A percentile compares a stretch with the other conserved stretches of the same genome.
Conservation (phyloP, 164 flowering plant species). For the Amborella trichopoda region DNA sequence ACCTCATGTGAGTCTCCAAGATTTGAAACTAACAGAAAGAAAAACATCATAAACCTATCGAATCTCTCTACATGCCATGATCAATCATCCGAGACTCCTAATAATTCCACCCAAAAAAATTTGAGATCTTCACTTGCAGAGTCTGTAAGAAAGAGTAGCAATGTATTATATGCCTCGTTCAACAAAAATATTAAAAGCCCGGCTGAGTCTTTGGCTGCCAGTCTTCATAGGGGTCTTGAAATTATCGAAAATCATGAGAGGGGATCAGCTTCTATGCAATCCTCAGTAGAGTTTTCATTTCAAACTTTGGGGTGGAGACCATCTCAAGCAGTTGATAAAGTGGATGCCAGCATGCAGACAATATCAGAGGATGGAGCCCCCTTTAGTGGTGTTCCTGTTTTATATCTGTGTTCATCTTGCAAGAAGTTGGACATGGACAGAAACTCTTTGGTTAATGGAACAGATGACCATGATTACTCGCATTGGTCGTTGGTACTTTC, state of each 20-base stretch:
- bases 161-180: too few species aligned
- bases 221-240: slow-evolving; percentile 85
- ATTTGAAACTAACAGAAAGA: slow-evolving; percentile 36
- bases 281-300: slow-evolving; percentile 65
- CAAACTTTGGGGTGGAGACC: slow-evolving; percentile 56
- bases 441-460: too few species aligned
- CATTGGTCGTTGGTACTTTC: slow-evolving; percentile 29
- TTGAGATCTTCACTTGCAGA: too few species aligned
- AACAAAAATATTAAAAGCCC: slow-evolving; percentile 50
- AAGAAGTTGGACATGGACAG: slow-evolving; percentile 9
- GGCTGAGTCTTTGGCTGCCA: slow-evolving; percentile 81
- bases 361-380: slow-evolving; percentile 16
- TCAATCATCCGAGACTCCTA: slow-evolving; percentile 20
- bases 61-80: slow-evolving; percentile 17
- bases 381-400: slow-evolving; percentile 12
- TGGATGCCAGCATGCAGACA: slow-evolving; percentile 40
- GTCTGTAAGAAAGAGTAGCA: too few species aligned
- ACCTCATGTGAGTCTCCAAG: slow-evolving; percentile 82
- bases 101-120: too few species aligned
- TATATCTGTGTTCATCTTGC: slow-evolving; percentile 58
- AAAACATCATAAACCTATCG: slow-evolving; percentile 25
- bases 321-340: slow-evolving; percentile 31
- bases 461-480: slow-evolving; percentile 32
- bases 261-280: slow-evolving; percentile 34
- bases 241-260: slow-evolving; percentile 74